Percentiles rank a stretch among this genome's conserved stretches.
Conservation (phyloP, 192 early-diverging fungal genomes). For the Kappamyces sp. region DNA sequence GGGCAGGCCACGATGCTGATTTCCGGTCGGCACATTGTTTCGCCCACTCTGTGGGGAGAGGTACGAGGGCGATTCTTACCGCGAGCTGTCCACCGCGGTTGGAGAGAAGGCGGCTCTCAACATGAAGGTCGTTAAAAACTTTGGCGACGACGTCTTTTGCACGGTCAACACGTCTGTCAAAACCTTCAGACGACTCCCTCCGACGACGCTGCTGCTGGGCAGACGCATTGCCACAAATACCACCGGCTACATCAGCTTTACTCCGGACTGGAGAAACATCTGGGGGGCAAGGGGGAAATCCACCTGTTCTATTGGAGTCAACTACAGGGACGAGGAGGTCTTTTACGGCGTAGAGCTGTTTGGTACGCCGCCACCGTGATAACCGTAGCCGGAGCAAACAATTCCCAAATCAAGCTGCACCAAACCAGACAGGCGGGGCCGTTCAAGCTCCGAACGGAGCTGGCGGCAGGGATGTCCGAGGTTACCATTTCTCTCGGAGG, state of each 20-base stretch:
- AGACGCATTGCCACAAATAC: constrained; percentile 52
- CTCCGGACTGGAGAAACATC: constrained; percentile 64
- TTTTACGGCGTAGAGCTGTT: no score
- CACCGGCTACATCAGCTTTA: constrained; percentile 69
- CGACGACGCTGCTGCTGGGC: constrained; percentile 55
- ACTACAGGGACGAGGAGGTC: no score
- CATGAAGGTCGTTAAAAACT: constrained; percentile 57
- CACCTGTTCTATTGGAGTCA: neutral
- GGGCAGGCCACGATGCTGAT: constrained; percentile 74
- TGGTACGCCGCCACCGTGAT: no score
- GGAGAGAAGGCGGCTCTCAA: constrained; percentile 51
- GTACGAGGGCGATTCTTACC: constrained; percentile 28
- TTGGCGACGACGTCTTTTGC: constrained; percentile 53
- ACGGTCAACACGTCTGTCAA: constrained; percentile 53
- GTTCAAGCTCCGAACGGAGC: constrained; percentile 2
- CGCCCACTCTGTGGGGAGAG: constrained; percentile 65
- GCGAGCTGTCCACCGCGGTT: constrained; percentile 44
- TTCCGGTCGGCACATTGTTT: constrained; percentile 70
- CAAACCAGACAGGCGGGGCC: no score
- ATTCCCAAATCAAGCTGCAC: no score
- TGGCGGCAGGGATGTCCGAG: neutral
- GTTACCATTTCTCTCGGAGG: constrained; percentile 23
- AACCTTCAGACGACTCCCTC: constrained; percentile 60
- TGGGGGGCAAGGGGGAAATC: constrained; percentile 51
- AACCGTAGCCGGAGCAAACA: no score